Base-by-base conservation (phyloP, 352 stramenopile genomes). In the Pilasporangium apinafurcum region DNA sequence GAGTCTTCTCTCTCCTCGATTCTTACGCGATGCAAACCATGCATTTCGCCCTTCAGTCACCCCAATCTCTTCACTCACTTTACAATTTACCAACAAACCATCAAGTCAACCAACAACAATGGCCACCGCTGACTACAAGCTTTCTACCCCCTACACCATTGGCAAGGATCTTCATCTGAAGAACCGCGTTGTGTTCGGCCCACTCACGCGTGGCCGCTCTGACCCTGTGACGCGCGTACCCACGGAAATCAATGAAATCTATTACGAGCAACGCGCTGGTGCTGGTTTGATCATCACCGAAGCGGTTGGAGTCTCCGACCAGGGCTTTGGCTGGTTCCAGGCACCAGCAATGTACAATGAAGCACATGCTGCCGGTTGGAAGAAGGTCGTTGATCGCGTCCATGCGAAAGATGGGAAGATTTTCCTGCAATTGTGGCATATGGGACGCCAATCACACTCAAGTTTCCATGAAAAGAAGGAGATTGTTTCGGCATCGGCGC, bases 401-500 rank as follows among this genome's bases (percentile, higher is more conserved):
- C 86, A 96, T 53, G 67, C 59, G 25, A 91, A 90, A 32, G 62
- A 62, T 25, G 74, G 70, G 41, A 72, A 73, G 32, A 94, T 95
- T 37, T 84, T 79, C 45, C 44, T 78, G 45, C 84, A 96, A 55
- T 52, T 95, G 27, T 95, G 80, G 82, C 82, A 96, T 53, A 64
- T 76, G 24, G 83, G 84, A 24, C 68, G 82, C 21, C 51, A 68
- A 27, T 26, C 55, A 4, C 80, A 96, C 50, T 56, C 63, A 5
- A 65, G 39, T 7, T 78, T 72, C 43, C 76, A 86, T 48, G 12
- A 31, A 14, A 67, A 56, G 27, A 58, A 61, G n/a, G 59, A 84
- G 10, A 53, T 65, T 32, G 62, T 91, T 24, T 79, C 61, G 14
- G 49, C 77, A 1, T 79, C 59, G 14, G 51, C 45, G 2, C 59